Evolutionary conservation across 2,329 filamentous ascomycete genomes (phyloP), one percentile per base, ranked within the genome.

Genomic region (Thelonectria blattea): DNA sequence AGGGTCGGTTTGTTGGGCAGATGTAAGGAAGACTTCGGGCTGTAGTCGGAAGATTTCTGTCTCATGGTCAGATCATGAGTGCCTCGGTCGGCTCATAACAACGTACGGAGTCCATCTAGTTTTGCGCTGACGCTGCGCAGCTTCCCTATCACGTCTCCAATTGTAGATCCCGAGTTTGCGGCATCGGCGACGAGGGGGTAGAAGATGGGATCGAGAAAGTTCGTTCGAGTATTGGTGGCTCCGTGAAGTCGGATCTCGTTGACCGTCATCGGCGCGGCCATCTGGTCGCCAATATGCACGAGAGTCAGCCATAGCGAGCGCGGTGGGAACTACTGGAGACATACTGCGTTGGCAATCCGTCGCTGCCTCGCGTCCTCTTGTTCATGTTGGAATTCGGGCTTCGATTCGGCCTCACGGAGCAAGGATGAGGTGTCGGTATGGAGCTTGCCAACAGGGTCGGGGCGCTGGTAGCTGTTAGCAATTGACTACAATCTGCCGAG

Each of bases 21-120:
- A 88, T 73, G 94, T 92, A 63, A 98, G 83, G 78, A 91, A 95
- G 58, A 97, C 86, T 55, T 89, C 86, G 56, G 97, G 90, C 30
- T 91, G 88, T 34, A 91, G 87, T 66, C 95, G 89, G 80, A 96
- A 96, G 72, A 98, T 93, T 73, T 92, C 92, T 94, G 70, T 18
- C 39, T 22, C 30, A 55, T 15, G 9, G 58, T 70, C 64, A 73
- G 67, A 53, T 52, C 46, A 43, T 48, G 22, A 42, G 11, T 32
- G 20, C 22, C 68, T 24, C 17, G 32, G 39, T n/a, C 10, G 14
- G 51, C 18, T 49, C 17, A 18, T 12, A 1, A 17, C 43, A 34
- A 71, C 82, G 59, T 85, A 94, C 92, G 93, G 72, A 97, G 91
- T 64, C 87, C 85, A 66, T 89, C 87, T 52, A 97, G 87, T 81